Conservation (phyloP, 202 grass and related monocot species). For the Schoenoplectus tabernaemontani region DNA sequence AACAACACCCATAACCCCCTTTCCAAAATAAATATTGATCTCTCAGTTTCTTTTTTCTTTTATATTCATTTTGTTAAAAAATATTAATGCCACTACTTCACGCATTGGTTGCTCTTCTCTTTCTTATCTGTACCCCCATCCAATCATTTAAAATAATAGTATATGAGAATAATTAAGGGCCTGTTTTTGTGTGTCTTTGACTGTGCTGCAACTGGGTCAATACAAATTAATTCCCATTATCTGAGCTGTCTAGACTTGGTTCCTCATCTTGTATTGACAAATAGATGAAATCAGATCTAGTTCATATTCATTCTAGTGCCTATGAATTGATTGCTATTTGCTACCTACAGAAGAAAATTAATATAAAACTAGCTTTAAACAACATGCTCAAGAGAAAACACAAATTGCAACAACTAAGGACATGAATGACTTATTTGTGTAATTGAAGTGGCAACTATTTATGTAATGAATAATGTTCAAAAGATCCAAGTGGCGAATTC, state of each 20-base stretch:
- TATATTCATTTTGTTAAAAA: not conserved
- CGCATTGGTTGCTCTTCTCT: not conserved
- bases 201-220: constrained; percentile 15
- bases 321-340: not conserved
- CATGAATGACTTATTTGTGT: not conserved
- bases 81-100: constrained; percentile 2
- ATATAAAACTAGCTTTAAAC: not conserved
- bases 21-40: not conserved
- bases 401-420: not conserved
- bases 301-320: not conserved
- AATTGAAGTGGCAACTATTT: not conserved
- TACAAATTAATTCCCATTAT: not conserved
- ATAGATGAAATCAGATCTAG: constrained; percentile 2
- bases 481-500: not conserved
- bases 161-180: constrained; percentile 3
- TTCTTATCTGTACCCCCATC: constrained; percentile 1
- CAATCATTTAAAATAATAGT: not conserved
- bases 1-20: too few species aligned
- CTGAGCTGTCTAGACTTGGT: constrained; percentile 8
- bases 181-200: constrained; percentile 9
- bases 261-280: not conserved
- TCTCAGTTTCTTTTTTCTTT: not conserved
- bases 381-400: not conserved
- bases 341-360: not conserved
- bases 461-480: not conserved